Evolutionary conservation across 2,329 filamentous ascomycete species (phyloP), one percentile per base, ranked within the genome.

Genomic region (Aplosporella prunicola): DNA sequence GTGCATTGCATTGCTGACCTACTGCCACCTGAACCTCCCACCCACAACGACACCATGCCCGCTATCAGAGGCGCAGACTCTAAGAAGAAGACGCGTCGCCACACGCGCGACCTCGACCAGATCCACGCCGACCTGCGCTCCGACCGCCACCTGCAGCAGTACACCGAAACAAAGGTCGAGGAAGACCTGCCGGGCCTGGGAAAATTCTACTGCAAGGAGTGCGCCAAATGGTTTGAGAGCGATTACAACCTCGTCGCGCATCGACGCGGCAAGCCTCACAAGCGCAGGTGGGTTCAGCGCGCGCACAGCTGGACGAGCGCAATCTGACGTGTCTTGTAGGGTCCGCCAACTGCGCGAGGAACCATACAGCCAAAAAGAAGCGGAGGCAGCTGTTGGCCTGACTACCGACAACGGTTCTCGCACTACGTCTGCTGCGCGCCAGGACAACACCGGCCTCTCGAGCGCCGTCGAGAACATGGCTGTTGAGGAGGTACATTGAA

Each of bases 181-280:
- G 89, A 96, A 56, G 91, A 96, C 52, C 71, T 95, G 23, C 91
- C 91, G 3, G 89, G 79, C 0, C 69, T 95, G 32, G 91, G 91
- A 17, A 72, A 77, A 50, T 80, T 80, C 58, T 96, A 95, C 62
- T 98, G 91, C 61, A 70, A 82, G 11, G 83, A 94, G 62, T 98
- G 91, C 61, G 82, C 91, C 45, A 96, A 93, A 66, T 96, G 85
- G 81, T 96, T 93, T 59, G 89, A 96, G 60, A 82, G 78, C 33
- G 82, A 91, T 47, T 61, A 73, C 50, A 93, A 84, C 50, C 67
- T 93, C 41, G 68, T 72, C 23, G 70, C 75, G 18, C 91, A 98
- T 63, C 70, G 71, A 40, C 85, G 82, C 60, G 86, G 85, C 50
- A 98, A 95, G 66, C 85, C 84, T 46, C 91, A 98, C 64, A 95